Conservation (phyloP, 192 early-diverging fungal genomes). For the Gamsiella multidivaricata region DNA sequence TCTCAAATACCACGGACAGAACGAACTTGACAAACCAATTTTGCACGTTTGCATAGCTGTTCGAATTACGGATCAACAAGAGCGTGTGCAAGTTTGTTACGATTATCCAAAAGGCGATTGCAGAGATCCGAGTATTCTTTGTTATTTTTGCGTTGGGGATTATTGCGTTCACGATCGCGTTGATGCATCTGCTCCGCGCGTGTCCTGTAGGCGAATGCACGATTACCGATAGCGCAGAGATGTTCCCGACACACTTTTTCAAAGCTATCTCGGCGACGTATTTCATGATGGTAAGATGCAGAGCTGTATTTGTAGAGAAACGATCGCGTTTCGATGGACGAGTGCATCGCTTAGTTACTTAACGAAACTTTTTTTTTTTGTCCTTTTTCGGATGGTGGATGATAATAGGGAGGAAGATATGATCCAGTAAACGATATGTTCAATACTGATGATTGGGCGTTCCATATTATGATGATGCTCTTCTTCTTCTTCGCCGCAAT, state of each 20-base stretch:
- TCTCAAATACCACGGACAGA: neutral
- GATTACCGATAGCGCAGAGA: neutral
- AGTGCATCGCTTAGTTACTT: neutral
- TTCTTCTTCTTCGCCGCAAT: conserved; percentile 37
- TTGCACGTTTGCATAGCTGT: conserved; percentile 6
- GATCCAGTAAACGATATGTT: conserved; percentile 12
- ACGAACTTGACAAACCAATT: neutral
- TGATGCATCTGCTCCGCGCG: conserved; percentile 17
- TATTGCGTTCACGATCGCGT: conserved; percentile 25
- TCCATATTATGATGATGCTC: conserved; percentile 29
- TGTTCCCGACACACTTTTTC: conserved; percentile 15
- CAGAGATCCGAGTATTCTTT: conserved; percentile 36
- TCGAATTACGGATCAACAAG: conserved; percentile 33
- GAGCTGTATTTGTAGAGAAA: neutral
- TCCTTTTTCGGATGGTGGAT: neutral
- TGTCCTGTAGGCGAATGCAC: neutral
- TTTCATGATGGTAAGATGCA: conserved; percentile 33
- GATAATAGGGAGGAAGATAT: neutral
- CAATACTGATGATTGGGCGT: conserved; percentile 1
- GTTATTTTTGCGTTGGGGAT: conserved; percentile 34
- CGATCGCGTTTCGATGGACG: no score
- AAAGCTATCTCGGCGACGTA: conserved; percentile 23
- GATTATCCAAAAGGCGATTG: conserved; percentile 17
- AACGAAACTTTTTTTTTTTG: neutral
- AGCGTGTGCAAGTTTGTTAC: conserved; percentile 36